phyloP scores from a whole-genome alignment of 257 asterid species.

The Buddleja alternifolia region DNA sequence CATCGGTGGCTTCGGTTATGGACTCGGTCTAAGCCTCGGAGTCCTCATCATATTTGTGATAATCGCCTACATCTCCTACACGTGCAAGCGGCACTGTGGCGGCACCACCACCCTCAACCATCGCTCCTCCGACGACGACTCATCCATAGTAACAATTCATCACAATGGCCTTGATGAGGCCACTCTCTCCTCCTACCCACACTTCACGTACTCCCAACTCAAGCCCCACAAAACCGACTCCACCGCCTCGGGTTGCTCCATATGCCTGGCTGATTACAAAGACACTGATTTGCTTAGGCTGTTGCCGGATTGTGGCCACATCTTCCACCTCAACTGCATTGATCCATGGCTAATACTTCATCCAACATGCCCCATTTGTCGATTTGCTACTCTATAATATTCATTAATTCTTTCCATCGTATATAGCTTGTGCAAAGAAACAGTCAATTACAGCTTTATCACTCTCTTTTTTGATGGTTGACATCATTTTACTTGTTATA shows the following conservation, averaged over 20 bases:
- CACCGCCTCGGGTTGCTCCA: conserved; percentile 40
- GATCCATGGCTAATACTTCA: conserved; percentile 56
- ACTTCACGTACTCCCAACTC: conserved; percentile 35
- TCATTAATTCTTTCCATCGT: too few relatives aligned
- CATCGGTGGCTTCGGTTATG: conserved; percentile 20
- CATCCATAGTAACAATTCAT: not conserved
- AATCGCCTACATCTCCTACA: conserved; percentile 30
- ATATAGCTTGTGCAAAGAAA: too few relatives aligned
- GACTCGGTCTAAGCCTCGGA: conserved; percentile 33
- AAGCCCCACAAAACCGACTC: conserved; percentile 26
- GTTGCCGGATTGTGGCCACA: conserved; percentile 55
- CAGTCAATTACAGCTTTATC: too few relatives aligned
- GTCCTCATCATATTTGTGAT: conserved; percentile 23
- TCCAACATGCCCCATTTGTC: conserved; percentile 59
- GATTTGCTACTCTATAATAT: conserved; percentile 6
- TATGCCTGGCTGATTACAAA: conserved; percentile 53
- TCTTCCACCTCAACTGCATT: conserved; percentile 51
- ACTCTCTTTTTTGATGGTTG: too few relatives aligned
- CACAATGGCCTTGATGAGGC: conserved; percentile 43
- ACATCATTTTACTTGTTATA: too few relatives aligned
- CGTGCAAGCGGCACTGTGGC: conserved; percentile 11
- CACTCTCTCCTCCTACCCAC: conserved; percentile 39
- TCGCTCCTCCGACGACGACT: not conserved
- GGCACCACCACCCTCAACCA: not conserved
- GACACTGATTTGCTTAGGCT: conserved; percentile 45